Percentiles rank a stretch among this genome's conserved stretches.
Evolutionary conservation across 371 early-diverging fungal species (phyloP).

Genomic region (Circinella minor): DNA sequence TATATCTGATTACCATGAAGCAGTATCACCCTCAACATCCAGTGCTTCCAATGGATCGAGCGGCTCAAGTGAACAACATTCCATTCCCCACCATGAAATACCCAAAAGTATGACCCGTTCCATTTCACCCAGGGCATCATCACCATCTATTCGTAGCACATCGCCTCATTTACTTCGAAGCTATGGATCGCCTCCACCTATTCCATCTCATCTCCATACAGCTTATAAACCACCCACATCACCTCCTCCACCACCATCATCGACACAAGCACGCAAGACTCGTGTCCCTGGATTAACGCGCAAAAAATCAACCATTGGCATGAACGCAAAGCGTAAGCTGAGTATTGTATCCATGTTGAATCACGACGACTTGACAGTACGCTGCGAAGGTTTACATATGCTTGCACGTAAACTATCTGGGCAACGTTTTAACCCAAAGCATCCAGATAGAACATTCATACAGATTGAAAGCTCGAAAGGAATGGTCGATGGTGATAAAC

Average conservation of each 20-base stretch:
- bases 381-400: constrained; percentile 36
- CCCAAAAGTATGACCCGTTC: constrained; percentile 24
- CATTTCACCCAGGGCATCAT: constrained; percentile 75
- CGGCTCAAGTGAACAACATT: constrained; percentile 21
- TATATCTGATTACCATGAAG: constrained; percentile 26
- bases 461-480: constrained; percentile 33
- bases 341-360: constrained; percentile 36
- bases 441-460: constrained; percentile 23
- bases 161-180: constrained; percentile 71
- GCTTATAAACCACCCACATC: constrained; percentile 19
- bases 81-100: constrained; percentile 21
- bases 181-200: constrained; percentile 28
- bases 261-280: constrained; percentile 29
- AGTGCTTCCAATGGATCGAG: constrained; percentile 26
- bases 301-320: constrained; percentile 42
- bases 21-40: constrained; percentile 26
- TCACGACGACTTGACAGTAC: constrained; percentile 33
- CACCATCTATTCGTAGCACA: constrained; percentile 97
- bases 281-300: constrained; percentile 39
- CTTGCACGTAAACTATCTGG: constrained; percentile 34
- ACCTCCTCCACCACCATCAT: constrained; percentile 23
- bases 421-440: constrained; percentile 22
- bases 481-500: constrained; percentile 30
- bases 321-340: constrained; percentile 35
- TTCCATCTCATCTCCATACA: constrained; percentile 29